These are phyloP conservation scores for Cystobasidium onofrii DNA, from an alignment of 768 basidiomycete genomes.

Conservation along the genomic window DNA sequence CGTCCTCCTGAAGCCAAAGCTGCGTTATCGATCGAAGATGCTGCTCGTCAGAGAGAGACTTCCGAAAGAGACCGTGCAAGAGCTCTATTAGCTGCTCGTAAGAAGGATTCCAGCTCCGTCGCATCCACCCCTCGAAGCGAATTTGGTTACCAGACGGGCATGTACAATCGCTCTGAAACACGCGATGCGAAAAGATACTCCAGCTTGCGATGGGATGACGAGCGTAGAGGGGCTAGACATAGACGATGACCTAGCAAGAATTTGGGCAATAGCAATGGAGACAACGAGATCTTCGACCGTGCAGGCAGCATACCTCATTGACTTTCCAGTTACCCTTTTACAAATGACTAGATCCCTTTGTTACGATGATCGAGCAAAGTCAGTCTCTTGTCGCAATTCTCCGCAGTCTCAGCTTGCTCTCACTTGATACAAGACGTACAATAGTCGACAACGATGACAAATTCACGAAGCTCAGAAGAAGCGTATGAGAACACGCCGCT, in stretches of 20 bases:
- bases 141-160: conserved; percentile 29
- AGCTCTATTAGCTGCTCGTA: conserved; percentile 5
- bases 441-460: too few species aligned
- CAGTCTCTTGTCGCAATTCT: too few species aligned
- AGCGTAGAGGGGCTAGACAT: background rate
- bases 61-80: conserved; percentile 25
- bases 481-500: too few species aligned
- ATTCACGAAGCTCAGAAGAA: too few species aligned
- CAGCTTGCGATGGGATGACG: background rate
- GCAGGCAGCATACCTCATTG: too few species aligned
- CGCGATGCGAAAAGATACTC: conserved; percentile 17
- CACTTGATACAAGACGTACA: too few species aligned
- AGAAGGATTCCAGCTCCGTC: background rate
- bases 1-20: background rate
- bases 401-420: too few species aligned
- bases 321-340: too few species aligned
- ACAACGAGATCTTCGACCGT: too few species aligned
- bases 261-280: too few species aligned
- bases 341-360: too few species aligned
- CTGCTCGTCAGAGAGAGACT: background rate
- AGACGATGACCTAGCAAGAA: background rate
- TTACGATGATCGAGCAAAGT: too few species aligned
- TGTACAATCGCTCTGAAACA: conserved; percentile 24
- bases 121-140: conserved; percentile 7
- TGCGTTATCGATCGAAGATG: background rate